Evolutionary conservation across 768 basidiomycete genomes (phyloP), one percentile per base, ranked within the genome.

Genomic region (Lanmaoa rubissima): DNA sequence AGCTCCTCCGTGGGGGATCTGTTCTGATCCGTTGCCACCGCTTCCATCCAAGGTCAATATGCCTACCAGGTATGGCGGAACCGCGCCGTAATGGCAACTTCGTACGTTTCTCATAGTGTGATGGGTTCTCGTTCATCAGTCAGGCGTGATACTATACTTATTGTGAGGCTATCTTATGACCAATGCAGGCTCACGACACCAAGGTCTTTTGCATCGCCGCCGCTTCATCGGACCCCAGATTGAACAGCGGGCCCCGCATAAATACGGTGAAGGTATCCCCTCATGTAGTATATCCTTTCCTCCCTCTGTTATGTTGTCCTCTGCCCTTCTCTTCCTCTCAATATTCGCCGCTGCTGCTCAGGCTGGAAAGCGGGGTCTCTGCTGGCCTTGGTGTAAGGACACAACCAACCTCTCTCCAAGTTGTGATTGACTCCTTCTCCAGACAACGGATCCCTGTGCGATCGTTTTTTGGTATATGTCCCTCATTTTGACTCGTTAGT

Each of bases 281-380:
- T 34, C 16, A 17, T 51, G 34, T 11, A 34, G 5, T n/a, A 48
- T 43, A 41, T 26, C 9, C 41, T 16, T 39, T 19, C 40, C 11
- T 14, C 39, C 34, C 24, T 53, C 2, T 6, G 21, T 36, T 11
- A 72, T 73, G 69, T 36, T 69, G 16, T 43, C 47, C 21, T 60
- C 48, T 35, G 36, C 54, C 5, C n/a, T 72, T 12, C 47, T 64
- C 35, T 24, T 67, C 26, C 50, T 69, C 17, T 48, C 59, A 0
- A 17, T 61, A 8, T 71, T 70, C 36, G 34, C 58, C 1, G 35
- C 56, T 13, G 51, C 58, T 19, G 66, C 58, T 39, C 65, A 59
- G 13, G 76, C 75, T 24, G 75, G 75, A 26, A 76, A 76, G 61
- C 68, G 74, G 19, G 75, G 75, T 39, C 67, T 76, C 24, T 63